Evolutionary conservation across 495 filamentous ascomycete species (phyloP).

Genomic region (Hypoxylon fragiforme): DNA sequence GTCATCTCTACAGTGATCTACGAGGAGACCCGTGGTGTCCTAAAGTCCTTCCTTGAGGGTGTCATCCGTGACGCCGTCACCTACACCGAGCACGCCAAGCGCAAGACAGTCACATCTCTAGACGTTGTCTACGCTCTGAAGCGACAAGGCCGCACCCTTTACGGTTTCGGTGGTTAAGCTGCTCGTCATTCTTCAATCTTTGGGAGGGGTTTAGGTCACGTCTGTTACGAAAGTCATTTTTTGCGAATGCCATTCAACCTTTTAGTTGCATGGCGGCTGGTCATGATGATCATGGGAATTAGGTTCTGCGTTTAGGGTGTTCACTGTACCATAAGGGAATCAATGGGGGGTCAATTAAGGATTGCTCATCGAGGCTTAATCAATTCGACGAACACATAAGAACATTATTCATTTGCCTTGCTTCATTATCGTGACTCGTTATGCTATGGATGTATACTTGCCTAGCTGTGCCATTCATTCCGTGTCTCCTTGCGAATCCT

Average conservation of each 20-base stretch:
- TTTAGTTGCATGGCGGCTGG: conserved; percentile 31
- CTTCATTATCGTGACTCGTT: not conserved
- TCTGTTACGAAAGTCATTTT: conserved; percentile 41
- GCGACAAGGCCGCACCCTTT: conserved; percentile 91
- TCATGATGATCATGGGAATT: conserved; percentile 44
- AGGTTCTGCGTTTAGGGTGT: conserved; percentile 44
- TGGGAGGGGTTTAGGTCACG: conserved; percentile 28
- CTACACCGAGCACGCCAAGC: conserved; percentile 96
- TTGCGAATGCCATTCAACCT: conserved; percentile 23
- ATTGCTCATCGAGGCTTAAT: conserved; percentile 35
- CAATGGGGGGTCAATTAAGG: conserved; percentile 21
- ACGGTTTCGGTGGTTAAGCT: conserved; percentile 94
- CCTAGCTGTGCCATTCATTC: no score
- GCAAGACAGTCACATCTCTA: conserved; percentile 94
- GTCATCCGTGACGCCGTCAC: conserved; percentile 99
- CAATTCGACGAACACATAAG: conserved; percentile 33
- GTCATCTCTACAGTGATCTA: conserved; percentile 72
- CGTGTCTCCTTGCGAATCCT: not conserved
- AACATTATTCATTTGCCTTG: conserved; percentile 1
- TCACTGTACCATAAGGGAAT: conserved; percentile 44
- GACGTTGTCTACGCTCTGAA: conserved; percentile 95
- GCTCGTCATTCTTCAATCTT: conserved; percentile 18
- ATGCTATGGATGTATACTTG: no score
- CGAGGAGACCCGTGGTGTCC: conserved; percentile 99
- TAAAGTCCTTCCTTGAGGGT: conserved; percentile 99